A percentile compares a stretch with the other conserved stretches of the same genome.
Conservation (phyloP, 2,329 filamentous ascomycete species). For the Diaporthe destruens region DNA sequence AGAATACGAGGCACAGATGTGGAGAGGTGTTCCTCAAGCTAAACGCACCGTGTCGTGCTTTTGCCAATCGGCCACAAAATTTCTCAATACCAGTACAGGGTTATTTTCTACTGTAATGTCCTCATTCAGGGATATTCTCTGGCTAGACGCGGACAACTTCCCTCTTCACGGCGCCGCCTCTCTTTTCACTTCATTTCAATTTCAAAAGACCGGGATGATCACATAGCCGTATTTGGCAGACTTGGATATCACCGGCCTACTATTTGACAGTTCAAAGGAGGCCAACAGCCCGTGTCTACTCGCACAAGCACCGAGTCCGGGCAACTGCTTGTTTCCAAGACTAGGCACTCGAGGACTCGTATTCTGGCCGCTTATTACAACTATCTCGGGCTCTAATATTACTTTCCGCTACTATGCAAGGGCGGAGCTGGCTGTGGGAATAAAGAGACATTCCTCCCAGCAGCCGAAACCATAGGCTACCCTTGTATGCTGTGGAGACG, state of each 20-base stretch:
- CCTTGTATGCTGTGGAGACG: conserved; percentile 56
- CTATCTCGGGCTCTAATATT: conserved; percentile 63
- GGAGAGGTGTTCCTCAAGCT: conserved; percentile 46
- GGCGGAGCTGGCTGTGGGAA: conserved; percentile 57
- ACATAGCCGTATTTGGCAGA: conserved; percentile 66
- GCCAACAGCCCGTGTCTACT: background rate
- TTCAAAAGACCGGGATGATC: conserved; percentile 63
- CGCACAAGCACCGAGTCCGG: conserved; percentile 55
- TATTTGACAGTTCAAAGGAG: conserved; percentile 55
- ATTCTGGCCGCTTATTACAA: conserved; percentile 67
- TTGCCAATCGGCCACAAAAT: conserved; percentile 45
- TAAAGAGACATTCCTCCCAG: conserved; percentile 62
- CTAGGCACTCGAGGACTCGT: conserved; percentile 58
- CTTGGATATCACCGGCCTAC: conserved; percentile 56
- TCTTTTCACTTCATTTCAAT: conserved; percentile 64
- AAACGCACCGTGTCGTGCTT: conserved; percentile 49
- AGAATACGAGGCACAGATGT: conserved; percentile 48
- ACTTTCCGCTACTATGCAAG: conserved; percentile 61
- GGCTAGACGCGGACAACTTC: conserved; percentile 69
- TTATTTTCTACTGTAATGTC: conserved; percentile 69
- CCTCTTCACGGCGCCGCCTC: conserved; percentile 53
- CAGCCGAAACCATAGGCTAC: conserved; percentile 54
- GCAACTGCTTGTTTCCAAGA: conserved; percentile 62
- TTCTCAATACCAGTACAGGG: conserved; percentile 66
- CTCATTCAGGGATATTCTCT: conserved; percentile 68